Conservation (phyloP, 2,329 filamentous ascomycete species). For the Aureobasidium melanogenum region DNA sequence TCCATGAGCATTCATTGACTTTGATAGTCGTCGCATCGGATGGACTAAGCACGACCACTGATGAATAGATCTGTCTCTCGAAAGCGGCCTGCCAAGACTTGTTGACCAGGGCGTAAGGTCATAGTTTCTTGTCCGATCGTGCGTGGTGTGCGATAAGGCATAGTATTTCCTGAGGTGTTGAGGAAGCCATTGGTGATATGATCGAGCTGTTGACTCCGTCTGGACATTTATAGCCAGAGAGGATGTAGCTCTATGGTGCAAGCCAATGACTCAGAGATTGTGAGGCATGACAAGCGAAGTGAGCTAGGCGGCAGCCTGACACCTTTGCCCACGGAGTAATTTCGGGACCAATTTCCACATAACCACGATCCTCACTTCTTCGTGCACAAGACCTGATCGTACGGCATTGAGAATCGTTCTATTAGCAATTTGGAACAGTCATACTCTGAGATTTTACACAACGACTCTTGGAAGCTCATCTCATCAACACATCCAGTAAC, state of each 20-base stretch:
- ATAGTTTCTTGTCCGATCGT: neutral
- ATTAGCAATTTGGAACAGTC: no score
- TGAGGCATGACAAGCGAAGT: neutral
- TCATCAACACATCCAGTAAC: no score
- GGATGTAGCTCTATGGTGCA: neutral
- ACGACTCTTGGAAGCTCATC: no score
- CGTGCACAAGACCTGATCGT: no score
- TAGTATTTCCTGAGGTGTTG: neutral
- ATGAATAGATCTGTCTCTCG: neutral
- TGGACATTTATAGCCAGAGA: neutral
- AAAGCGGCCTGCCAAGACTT: slow-evolving; percentile 1
- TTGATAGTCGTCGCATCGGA: neutral
- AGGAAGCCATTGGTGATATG: neutral
- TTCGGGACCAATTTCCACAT: neutral
- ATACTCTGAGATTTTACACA: no score
- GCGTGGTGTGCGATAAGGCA: neutral
- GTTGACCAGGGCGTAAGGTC: neutral
- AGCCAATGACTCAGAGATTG: neutral
- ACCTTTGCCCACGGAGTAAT: neutral
- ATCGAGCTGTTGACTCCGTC: neutral
- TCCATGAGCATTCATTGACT: neutral
- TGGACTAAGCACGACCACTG: neutral
- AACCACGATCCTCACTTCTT: no score
- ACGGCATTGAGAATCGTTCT: no score
- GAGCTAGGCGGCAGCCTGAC: neutral